Evolutionary conservation across 148 eudicot genomes (phyloP).

Genomic region (Dianthus caryophyllus): DNA sequence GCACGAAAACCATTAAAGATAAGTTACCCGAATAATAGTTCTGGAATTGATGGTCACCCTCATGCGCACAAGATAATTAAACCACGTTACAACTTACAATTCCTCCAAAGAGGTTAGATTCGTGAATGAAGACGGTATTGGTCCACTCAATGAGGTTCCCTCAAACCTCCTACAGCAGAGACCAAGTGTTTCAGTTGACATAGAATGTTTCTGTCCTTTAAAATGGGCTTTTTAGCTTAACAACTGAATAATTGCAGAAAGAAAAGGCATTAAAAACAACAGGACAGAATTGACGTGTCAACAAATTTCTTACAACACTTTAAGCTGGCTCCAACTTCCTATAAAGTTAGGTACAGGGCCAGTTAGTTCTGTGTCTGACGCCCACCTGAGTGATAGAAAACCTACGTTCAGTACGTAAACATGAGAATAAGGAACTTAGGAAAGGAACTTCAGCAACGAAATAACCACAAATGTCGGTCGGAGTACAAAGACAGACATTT

Average conservation of each 20-base stretch:
- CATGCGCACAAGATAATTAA: not conserved
- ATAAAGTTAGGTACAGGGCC: conserved; percentile 68
- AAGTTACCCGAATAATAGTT: not conserved
- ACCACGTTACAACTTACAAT: conserved; percentile 39
- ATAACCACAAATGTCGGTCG: not conserved
- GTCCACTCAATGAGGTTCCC: conserved; percentile 58
- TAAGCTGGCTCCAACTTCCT: conserved; percentile 56
- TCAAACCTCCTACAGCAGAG: conserved; percentile 44
- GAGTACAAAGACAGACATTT: conserved; percentile 1
- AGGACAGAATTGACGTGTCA: not conserved
- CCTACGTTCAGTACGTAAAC: conserved; percentile 1
- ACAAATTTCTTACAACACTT: conserved; percentile 33
- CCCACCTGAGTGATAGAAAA: conserved; percentile 53
- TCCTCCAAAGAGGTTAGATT: conserved; percentile 38
- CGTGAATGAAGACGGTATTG: conserved; percentile 51
- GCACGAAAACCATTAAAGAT: not conserved
- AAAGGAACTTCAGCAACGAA: not conserved
- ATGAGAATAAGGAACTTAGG: conserved; percentile 9
- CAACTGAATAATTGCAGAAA: not conserved
- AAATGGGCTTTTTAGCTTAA: not conserved
- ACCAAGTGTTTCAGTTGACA: not conserved
- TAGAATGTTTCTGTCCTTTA: not conserved
- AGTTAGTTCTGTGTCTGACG: conserved; percentile 53
- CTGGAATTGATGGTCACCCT: not conserved
- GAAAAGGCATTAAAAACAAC: not conserved